phyloP scores from a whole-genome alignment of 805 yeast species.

The Kluyveromyces lactis region DNA sequence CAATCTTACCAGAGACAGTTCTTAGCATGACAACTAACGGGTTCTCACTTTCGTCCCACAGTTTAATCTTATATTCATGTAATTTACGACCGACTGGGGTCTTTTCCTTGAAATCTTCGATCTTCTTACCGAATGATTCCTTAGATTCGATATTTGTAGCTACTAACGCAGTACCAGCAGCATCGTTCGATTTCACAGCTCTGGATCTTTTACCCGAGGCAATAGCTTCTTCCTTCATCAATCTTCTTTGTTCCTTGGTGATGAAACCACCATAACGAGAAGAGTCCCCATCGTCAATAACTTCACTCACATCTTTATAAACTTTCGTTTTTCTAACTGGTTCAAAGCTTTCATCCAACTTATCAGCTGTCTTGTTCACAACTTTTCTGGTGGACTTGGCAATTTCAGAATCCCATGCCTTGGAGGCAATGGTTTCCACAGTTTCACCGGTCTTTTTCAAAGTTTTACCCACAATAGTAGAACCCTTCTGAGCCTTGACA shows the following conservation, averaged over 20 bases:
- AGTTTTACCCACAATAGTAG: slow-evolving; percentile 63
- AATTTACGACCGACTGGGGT: slow-evolving; percentile 61
- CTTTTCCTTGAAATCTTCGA: slow-evolving; percentile 58
- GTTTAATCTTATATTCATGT: slow-evolving; percentile 50
- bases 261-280: slow-evolving; percentile 89
- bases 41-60: slow-evolving; percentile 90
- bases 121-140: slow-evolving; percentile 56
- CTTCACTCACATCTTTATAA: slow-evolving; percentile 81
- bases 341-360: slow-evolving; percentile 76
- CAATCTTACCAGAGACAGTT: slow-evolving; percentile 68
- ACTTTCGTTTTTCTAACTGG: slow-evolving; percentile 89
- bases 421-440: slow-evolving; percentile 79
- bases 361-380: slow-evolving; percentile 74
- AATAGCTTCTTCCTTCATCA: slow-evolving; percentile 57
- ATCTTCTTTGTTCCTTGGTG: slow-evolving; percentile 69
- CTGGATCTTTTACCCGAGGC: slow-evolving; percentile 52
- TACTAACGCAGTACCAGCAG: slow-evolving; percentile 75
- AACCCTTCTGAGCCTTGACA: slow-evolving; percentile 68
- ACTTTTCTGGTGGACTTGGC: slow-evolving; percentile 84
- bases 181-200: slow-evolving; percentile 68
- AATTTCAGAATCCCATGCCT: slow-evolving; percentile 95
- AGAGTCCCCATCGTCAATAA: slow-evolving; percentile 86
- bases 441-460: slow-evolving; percentile 87
- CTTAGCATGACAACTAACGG: slow-evolving; percentile 77
- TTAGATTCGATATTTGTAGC: slow-evolving; percentile 73